Percentiles rank a stretch among this genome's conserved stretches.
Evolutionary conservation across 23 red algal species (phyloP).

Genomic region (Pyropia yezoensis): DNA sequence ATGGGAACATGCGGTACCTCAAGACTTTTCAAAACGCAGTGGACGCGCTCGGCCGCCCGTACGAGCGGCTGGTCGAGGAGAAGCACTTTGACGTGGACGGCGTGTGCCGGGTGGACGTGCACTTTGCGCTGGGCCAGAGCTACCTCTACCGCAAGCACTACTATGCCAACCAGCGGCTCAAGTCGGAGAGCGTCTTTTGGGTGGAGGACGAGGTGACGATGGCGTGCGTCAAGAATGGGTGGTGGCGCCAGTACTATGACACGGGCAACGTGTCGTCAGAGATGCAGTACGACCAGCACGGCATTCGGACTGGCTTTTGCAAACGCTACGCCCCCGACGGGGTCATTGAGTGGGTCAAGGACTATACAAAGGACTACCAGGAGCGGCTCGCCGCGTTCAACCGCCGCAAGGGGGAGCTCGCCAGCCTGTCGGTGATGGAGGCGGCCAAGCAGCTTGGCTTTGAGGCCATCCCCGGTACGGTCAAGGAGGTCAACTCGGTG

Average conservation of each 20-base stretch:
- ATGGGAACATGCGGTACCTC: conserved; percentile 40
- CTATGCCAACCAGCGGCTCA: conserved; percentile 73
- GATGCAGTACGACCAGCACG: conserved; percentile 69
- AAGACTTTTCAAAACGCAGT: conserved; percentile 39
- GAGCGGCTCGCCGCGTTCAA: conserved; percentile 74
- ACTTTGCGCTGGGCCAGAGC: conserved; percentile 80
- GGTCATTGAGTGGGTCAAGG: conserved; percentile 86
- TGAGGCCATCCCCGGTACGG: conserved; percentile 19
- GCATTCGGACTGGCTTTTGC: conserved; percentile 75
- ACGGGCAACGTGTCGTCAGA: conserved; percentile 64
- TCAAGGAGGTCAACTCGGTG: conserved; percentile 76
- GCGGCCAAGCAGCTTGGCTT: conserved; percentile 65
- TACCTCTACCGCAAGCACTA: conserved; percentile 94
- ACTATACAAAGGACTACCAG: conserved; percentile 78
- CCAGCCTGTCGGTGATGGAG: conserved; percentile 36
- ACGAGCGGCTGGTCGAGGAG: conserved; percentile 79
- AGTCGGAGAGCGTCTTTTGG: conserved; percentile 84
- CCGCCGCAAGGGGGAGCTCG: conserved; percentile 41
- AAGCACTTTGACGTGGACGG: conserved; percentile 87
- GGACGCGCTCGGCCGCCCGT: conserved; percentile 23
- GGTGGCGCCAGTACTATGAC: conserved; percentile 88
- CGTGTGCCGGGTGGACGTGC: conserved; percentile 79
- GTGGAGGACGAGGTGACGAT: conserved; percentile 87
- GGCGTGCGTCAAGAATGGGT: conserved; percentile 53
- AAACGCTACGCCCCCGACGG: conserved; percentile 84